Evolutionary conservation across 2,329 filamentous ascomycete species (phyloP), one percentile per base, ranked within the genome.

Genomic region (Xylaria sp.): DNA sequence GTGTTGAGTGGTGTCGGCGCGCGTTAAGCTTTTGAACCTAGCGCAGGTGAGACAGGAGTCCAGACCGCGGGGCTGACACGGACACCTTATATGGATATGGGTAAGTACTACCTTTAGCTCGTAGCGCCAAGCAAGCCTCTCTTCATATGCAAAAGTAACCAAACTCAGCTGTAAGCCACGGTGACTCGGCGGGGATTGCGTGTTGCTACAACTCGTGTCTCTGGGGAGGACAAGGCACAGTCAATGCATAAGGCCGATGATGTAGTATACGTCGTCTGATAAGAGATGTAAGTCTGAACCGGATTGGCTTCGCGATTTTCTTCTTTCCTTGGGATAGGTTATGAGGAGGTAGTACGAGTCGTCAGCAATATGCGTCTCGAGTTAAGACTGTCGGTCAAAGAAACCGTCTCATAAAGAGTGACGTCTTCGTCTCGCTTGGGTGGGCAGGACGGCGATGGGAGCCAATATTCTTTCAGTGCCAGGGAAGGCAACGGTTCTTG

Each of bases 71-170:
- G 39, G 49, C 33, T 51, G 54, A 62, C 29, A 54, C 39, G 15
- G 54, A 59, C 20, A 62, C 57, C 51, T 60, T 50, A 60, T 57
- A 61, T 61, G 45, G 27, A 38, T 47, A 54, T n/a, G n/a, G 22
- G 47, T 56, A 17, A n/a, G n/a, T 33, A n/a, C 11, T 3, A 29
- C 45, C 55, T 63, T 57, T 45, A 31, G 47, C 31, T 51, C 29
- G 58, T 38, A 42, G 61, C 61, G 65, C 64, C 49, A 69, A 60
- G 64, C 33, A 58, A 68, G 59, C 57, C 50, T 64, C 58, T 54
- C 49, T 55, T 39, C 6, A 17, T 27, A 6, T 56, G 27, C 31
- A 29, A 27, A 51, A 29, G 57, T 33, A 45, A 36, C 38, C 31
- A 45, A 39, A 1, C 20, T 49, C 50, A 61, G 39, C 56, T 57